phyloP scores from a whole-genome alignment of 2,329 filamentous ascomycete genomes.

The Botrytis paeoniae region DNA sequence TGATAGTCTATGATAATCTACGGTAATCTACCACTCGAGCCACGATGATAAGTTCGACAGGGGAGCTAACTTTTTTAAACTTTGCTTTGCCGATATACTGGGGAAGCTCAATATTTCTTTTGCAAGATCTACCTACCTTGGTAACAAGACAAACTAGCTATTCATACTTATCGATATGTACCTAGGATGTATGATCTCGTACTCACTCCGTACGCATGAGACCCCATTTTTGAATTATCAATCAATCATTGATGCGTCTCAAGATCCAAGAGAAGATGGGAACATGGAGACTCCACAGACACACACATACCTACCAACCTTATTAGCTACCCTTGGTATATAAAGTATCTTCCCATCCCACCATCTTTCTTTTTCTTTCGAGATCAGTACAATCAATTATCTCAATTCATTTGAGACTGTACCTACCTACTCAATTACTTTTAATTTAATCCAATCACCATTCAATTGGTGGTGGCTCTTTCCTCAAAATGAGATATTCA shows the following conservation, averaged over 20 bases:
- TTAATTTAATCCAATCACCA: not conserved
- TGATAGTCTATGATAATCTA: not conserved
- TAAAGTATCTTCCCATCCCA: not conserved
- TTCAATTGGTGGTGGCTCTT: not conserved
- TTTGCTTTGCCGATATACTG: not conserved
- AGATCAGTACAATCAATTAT: not conserved
- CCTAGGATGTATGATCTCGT: not conserved
- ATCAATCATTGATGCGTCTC: not conserved
- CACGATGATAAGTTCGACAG: not conserved
- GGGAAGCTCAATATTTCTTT: not conserved
- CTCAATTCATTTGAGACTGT: not conserved
- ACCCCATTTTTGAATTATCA: not conserved
- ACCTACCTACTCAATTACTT: not conserved
- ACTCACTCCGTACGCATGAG: not conserved
- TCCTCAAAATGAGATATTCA: slow-evolving; percentile 5
- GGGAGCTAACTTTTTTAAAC: not conserved
- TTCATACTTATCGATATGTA: not conserved
- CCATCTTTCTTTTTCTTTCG: too few species aligned
- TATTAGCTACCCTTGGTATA: not conserved
- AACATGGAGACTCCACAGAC: not conserved
- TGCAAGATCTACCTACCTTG: not conserved
- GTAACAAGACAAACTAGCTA: too few species aligned
- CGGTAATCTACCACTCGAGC: not conserved
- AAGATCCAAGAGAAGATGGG: not conserved
- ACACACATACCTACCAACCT: not conserved